These are phyloP conservation scores for Calonectria fujianensis DNA, from an alignment of 2,329 filamentous ascomycete genomes.

Conservation along the genomic window DNA sequence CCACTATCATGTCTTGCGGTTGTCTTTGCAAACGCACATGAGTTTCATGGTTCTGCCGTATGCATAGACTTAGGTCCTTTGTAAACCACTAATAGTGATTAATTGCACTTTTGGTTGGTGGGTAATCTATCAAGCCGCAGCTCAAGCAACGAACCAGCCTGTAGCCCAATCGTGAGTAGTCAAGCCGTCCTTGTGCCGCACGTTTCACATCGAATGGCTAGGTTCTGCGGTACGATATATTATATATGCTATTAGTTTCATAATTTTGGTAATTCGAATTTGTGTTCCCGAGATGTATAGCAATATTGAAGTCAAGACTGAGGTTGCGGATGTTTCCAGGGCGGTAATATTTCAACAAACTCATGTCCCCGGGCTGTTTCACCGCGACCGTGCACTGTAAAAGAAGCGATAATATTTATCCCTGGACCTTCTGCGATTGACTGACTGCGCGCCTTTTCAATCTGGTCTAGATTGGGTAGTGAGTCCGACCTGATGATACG, in stretches of 20 bases:
- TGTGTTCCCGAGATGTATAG: not conserved
- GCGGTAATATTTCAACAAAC: not conserved
- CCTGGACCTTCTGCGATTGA: not conserved
- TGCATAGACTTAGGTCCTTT: not conserved
- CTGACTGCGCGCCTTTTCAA: not conserved
- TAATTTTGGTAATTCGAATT: not conserved
- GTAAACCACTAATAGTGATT: not conserved
- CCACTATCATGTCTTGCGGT: not conserved
- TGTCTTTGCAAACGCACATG: not conserved
- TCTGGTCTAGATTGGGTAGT: not conserved
- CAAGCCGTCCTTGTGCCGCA: not conserved
- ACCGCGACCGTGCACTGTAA: no score
- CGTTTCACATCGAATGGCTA: not conserved
- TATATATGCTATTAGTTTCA: not conserved
- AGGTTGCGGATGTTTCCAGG: not conserved
- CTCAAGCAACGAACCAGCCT: not conserved
- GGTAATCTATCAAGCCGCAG: not conserved
- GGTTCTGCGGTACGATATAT: not conserved
- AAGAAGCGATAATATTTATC: not conserved
- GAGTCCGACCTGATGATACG: not conserved
- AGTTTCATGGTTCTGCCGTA: not conserved
- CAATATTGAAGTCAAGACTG: not conserved
- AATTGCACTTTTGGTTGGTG: not conserved
- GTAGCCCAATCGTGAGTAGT: not conserved
- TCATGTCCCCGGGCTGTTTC: not conserved